Evolutionary conservation across 2,329 filamentous ascomycete species (phyloP), one percentile per base, ranked within the genome.

Genomic region (Phialophora macrospora): DNA sequence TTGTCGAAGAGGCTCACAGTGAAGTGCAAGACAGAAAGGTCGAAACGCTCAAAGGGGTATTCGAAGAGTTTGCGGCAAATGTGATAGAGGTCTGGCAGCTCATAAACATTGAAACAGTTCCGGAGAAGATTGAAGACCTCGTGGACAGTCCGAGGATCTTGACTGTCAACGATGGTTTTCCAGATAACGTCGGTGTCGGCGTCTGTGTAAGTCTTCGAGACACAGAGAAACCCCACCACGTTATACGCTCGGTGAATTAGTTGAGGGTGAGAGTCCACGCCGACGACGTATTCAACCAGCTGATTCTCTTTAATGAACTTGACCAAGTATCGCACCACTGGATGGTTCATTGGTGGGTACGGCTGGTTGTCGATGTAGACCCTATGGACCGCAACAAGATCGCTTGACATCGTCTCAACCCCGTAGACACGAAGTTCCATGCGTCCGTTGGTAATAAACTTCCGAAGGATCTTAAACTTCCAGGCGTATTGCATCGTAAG

Each of bases 231-330:
- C 0, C 91, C 91, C 55, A 97, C 83, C 60, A 98, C 90, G 69
- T 97, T 96, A 48, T 85, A 84, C 73, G 91, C 91, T 71, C 93
- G 88, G 41, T 85, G 83, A 22, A 96, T 95, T 60, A 98, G 87
- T 74, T 97, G 93, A 0, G 93, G 92, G 74, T 98, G 95, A 34
- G 94, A 97, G 63, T 93, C 93, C 14, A 94, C 88, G 1, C 94
- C 92, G 59, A 97, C 85, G 54, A 99, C 88, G 77, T 97, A 98
- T 65, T 93, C 87, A 26, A 96, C 86, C 28, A 98, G 81, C 60
- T 88, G 87, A 46, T 90, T 89, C 6, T 83, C 79, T 17, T 89
- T 82, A 38, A 98, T 81, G 69, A 91, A 89, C 26, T 85, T 81
- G 4, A 91, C 87, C 60, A 96, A 80, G 71, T 90, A 89, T 12